Base-by-base conservation (phyloP, 2,329 filamentous ascomycete genomes). In the Zymoseptoria tritici region DNA sequence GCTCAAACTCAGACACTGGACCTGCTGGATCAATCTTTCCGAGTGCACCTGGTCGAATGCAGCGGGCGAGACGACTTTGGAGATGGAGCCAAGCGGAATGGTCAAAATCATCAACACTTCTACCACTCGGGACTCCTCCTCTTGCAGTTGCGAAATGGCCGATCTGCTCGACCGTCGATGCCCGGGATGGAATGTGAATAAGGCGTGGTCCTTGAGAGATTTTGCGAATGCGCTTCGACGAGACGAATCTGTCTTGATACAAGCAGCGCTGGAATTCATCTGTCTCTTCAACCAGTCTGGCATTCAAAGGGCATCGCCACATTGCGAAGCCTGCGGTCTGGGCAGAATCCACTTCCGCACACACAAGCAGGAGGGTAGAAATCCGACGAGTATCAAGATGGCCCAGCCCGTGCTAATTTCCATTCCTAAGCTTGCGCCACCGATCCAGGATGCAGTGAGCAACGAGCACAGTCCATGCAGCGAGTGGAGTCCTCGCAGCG, bases 131-230 rank as follows among this genome's bases (percentile, higher is more conserved):
- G 55, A 60, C 29, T 46, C 60, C 3, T 50, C 52, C 9, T 57
- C 56, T 8, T 66, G 64, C 36, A 58, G 21, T 7, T 66, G 64
- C 46, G 57, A 59, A 6, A 54, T 63, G 20, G 60, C 60, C 5
- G 59, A 62, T 20, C 54, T 61, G 42, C 24, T 65, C 9, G 36
- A 52, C 31, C 31, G 53, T 8, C 61, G 62, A 29, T 62, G 62
- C 16, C 57, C 57, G 6, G 56, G 60, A n/a, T 65, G 63, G 63
- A 65, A 60, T 6, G 42, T 59, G 54, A 62, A 63, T 49, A 63
- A 60, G 55, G 31, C 49, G 2, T 64, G 62, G 60, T 52, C 60
- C 2, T 16, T 66, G n/a, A 49, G 56, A 4, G 64, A 66, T 29
- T 66, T 66, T 31, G 60, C 62, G 9, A 21, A 55, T 13, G 60